Evolutionary conservation across 2,329 filamentous ascomycete species (phyloP), one percentile per base, ranked within the genome.

Genomic region (Pseudocercospora vitis): DNA sequence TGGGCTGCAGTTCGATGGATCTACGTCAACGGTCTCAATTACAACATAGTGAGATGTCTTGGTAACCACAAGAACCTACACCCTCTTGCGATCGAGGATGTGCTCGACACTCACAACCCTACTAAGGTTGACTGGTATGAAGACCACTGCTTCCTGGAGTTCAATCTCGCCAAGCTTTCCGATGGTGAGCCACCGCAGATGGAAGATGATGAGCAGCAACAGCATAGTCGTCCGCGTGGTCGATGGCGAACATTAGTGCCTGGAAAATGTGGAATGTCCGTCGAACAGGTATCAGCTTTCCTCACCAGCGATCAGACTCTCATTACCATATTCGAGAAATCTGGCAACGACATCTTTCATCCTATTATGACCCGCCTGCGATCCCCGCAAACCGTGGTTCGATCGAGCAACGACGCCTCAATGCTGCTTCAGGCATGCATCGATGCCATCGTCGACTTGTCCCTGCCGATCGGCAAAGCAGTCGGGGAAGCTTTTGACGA

Each of bases 201-300:
- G 2, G 42, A 45, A 45, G 42, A 19, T 12, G 19, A 3, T 12
- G 23, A 31, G 14, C 42, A 29, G 12, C 23, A 45, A 11, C 23
- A 45, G 24, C 42, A 28, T 2, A 18, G 23, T n/a, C 44, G 18
- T 7, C 42, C 47, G n/a, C 54, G 55, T 12, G 48, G 31, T 2
- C 55, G 50, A 40, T 55, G 55, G 52, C 56, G 57, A 7, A 58
- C 52, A 14, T 53, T 60, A 2, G 47, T 55, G 3, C 61, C 57
- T 9, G 53, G 51, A 4, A 59, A 56, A 7, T 63, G 62, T 16
- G 60, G 57, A 32, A 57, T 96, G 33, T 87, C 85, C 7, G 87
- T 91, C 4, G 91, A 96, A 71, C 91, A 96, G 70, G 91, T 96
- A 3, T 91, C 89, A 3, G 84, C 96, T 50, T 96, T 96, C 66